These are phyloP conservation scores for Eutrema salsugineum DNA, from an alignment of 441 rosid genomes.

Conservation along the genomic window DNA sequence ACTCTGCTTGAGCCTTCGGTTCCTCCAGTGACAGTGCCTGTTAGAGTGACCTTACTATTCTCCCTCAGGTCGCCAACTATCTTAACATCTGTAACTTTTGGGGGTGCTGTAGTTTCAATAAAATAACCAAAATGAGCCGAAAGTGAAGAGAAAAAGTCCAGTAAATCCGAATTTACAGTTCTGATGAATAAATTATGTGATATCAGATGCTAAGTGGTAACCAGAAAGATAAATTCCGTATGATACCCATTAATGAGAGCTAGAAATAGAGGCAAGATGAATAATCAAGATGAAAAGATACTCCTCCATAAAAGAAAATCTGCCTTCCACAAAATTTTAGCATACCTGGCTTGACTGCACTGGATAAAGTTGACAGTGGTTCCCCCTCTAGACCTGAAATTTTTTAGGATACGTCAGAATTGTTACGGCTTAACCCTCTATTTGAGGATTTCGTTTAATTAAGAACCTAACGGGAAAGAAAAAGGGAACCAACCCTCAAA, in stretches of 20 bases:
- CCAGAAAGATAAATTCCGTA: not conserved
- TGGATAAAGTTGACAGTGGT: slow-evolving; percentile 61
- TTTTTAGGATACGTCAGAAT: slow-evolving; percentile 1
- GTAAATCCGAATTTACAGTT: slow-evolving; percentile 9
- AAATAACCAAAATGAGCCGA: slow-evolving; percentile 11
- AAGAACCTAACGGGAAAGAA: slow-evolving; percentile 6
- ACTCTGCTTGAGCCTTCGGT: slow-evolving; percentile 95
- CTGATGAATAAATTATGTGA: not conserved
- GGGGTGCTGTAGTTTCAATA: slow-evolving; percentile 69
- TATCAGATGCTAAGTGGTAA: not conserved
- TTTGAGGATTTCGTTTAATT: slow-evolving; percentile 1
- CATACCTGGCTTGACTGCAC: slow-evolving; percentile 79
- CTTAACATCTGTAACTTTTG: slow-evolving; percentile 83
- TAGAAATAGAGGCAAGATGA: slow-evolving; percentile 2
- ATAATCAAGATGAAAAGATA: not conserved
- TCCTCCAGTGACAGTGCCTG: slow-evolving; percentile 89
- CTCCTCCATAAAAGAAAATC: not conserved
- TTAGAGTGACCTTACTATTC: slow-evolving; percentile 83
- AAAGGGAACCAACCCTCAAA: slow-evolving; percentile 71
- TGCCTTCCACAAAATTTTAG: slow-evolving; percentile 3
- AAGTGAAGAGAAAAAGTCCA: slow-evolving; percentile 8
- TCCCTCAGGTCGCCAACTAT: slow-evolving; percentile 90
- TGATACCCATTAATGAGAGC: not conserved
- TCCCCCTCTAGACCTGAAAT: slow-evolving; percentile 94
- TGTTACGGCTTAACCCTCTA: not conserved